These are phyloP conservation scores for Neurospora cerealis DNA, from an alignment of 495 filamentous ascomycete species.

Conservation along the genomic window DNA sequence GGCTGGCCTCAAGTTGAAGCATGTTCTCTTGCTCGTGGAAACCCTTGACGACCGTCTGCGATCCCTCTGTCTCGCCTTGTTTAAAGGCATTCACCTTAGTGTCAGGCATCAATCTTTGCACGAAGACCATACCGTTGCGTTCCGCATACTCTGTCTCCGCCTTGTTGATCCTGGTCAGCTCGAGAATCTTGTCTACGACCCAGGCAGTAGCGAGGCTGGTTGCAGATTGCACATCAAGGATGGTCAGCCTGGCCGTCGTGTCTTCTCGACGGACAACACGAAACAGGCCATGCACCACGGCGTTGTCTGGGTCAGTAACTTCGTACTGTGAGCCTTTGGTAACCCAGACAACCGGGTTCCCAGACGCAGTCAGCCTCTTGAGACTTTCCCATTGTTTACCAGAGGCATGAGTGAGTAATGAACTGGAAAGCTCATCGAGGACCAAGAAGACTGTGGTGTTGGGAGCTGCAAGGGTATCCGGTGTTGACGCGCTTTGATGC, in stretches of 20 bases:
- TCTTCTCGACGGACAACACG: conserved; percentile 22
- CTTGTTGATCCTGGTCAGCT: neutral
- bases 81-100: conserved; percentile 8
- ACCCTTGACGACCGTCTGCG: neutral
- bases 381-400: conserved; percentile 14
- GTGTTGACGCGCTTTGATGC: neutral
- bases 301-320: conserved; percentile 20
- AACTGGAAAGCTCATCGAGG: conserved; percentile 13
- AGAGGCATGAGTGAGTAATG: conserved; percentile 7
- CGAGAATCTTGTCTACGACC: conserved; percentile 14
- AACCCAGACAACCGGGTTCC: conserved; percentile 23
- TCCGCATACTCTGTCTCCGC: conserved; percentile 25
- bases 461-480: neutral
- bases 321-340: conserved; percentile 20
- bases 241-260: conserved; percentile 12
- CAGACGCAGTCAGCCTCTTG: conserved; percentile 8
- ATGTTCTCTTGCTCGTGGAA: neutral
- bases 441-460: conserved; percentile 8
- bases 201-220: conserved; percentile 3
- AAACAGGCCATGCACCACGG: conserved; percentile 20
- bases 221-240: conserved; percentile 23
- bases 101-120: conserved; percentile 18
- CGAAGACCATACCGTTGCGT: conserved; percentile 18
- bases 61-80: neutral
- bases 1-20: conserved; percentile 8